Evolutionary conservation across 768 basidiomycete species (phyloP).

Genomic region (Russula lepida): DNA sequence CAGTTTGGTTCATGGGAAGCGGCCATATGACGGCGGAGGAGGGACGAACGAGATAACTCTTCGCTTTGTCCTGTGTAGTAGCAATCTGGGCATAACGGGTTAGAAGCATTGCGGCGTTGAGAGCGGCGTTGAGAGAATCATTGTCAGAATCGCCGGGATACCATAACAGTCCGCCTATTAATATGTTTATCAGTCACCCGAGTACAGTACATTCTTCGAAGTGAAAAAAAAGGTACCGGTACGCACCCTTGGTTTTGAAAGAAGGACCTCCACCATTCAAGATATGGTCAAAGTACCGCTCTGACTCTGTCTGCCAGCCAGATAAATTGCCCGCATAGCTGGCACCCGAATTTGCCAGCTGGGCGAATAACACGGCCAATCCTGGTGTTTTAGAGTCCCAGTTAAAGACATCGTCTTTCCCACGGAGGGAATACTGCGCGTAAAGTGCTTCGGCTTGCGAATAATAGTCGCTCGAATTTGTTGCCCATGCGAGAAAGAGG

Average conservation of each 20-base stretch:
- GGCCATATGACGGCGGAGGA: not conserved
- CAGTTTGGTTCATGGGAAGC: slow-evolving; percentile 4
- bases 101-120: slow-evolving; percentile 82
- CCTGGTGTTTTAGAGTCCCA: slow-evolving; percentile 86
- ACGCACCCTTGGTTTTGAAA: slow-evolving; percentile 53
- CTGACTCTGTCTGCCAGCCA: slow-evolving; percentile 61
- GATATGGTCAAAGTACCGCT: slow-evolving; percentile 68
- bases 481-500: slow-evolving; percentile 66
- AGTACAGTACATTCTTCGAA: not conserved
- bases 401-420: slow-evolving; percentile 59
- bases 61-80: slow-evolving; percentile 47
- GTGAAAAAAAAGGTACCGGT: not conserved
- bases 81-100: slow-evolving; percentile 69
- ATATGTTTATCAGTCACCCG: not conserved
- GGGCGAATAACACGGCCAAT: slow-evolving; percentile 63
- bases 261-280: slow-evolving; percentile 48
- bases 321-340: slow-evolving; percentile 44
- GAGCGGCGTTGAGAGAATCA: slow-evolving; percentile 75
- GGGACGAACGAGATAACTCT: slow-evolving; percentile 48
- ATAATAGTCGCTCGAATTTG: slow-evolving; percentile 51
- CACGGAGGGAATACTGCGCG: slow-evolving; percentile 43
- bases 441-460: slow-evolving; percentile 57
- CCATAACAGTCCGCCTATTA: slow-evolving; percentile 66
- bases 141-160: slow-evolving; percentile 78
- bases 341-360: slow-evolving; percentile 54